Percentiles rank a stretch among this genome's conserved stretches.
phyloP scores from a whole-genome alignment of 2,329 filamentous ascomycete species.

The Capronia coronata region DNA sequence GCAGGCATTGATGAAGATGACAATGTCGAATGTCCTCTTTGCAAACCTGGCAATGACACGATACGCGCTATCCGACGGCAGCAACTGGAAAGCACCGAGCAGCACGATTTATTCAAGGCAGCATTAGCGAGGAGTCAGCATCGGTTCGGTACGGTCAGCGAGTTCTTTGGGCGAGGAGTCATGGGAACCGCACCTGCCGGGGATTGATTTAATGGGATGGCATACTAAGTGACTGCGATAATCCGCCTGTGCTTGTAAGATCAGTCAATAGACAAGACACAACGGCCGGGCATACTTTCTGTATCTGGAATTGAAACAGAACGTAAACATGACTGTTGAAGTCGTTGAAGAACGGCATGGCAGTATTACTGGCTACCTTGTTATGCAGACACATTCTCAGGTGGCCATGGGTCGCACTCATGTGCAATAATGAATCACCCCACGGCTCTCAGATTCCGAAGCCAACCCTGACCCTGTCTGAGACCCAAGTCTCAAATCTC shows the following conservation, averaged over 20 bases:
- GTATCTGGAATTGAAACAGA: too few species aligned
- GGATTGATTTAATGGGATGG: slow-evolving; percentile 13
- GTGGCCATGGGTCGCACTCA: slow-evolving; percentile 4
- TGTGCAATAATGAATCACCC: slow-evolving; percentile 7
- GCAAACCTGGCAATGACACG: slow-evolving; percentile 74
- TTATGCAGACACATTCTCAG: too few species aligned
- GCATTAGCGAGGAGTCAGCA: slow-evolving; percentile 64
- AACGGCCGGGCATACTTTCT: too few species aligned
- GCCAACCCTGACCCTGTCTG: not conserved
- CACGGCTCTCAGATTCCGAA: not conserved
- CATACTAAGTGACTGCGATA: not conserved
- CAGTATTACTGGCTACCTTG: too few species aligned
- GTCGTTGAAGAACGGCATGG: too few species aligned
- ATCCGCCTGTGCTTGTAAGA: too few species aligned
- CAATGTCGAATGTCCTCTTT: slow-evolving; percentile 76
- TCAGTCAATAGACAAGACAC: too few species aligned
- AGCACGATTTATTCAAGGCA: slow-evolving; percentile 82
- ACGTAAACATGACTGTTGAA: too few species aligned
- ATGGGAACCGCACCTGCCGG: slow-evolving; percentile 49
- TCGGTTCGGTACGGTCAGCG: slow-evolving; percentile 80
- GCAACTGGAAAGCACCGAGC: slow-evolving; percentile 77
- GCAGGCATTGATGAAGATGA: slow-evolving; percentile 49
- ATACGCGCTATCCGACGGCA: slow-evolving; percentile 79
- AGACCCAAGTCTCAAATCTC: slow-evolving; percentile 6
- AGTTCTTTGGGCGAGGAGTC: slow-evolving; percentile 91